phyloP scores from a whole-genome alignment of 2,329 filamentous ascomycete genomes.

The Sporothrix globosa region DNA sequence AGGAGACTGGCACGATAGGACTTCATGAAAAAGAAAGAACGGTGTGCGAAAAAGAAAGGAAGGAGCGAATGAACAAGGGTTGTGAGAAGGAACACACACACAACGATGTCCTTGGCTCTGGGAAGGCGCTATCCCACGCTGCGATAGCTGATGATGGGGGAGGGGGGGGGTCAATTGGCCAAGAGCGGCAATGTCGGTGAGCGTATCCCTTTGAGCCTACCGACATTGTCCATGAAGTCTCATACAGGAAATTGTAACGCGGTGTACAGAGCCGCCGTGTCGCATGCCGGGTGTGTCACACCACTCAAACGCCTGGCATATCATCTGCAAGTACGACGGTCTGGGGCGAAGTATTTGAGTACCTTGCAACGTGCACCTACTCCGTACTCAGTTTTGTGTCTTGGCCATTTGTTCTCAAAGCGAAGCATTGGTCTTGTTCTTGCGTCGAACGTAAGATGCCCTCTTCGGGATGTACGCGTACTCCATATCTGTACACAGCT shows the following conservation, averaged over 20 bases:
- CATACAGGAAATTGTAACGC: neutral
- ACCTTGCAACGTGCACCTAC: neutral
- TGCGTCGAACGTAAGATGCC: too few species aligned
- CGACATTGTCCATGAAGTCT: neutral
- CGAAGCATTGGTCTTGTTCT: too few species aligned
- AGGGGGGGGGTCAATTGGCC: neutral
- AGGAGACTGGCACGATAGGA: neutral
- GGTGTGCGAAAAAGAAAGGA: constrained; percentile 21
- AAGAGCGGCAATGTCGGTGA: constrained; percentile 14
- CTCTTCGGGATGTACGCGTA: too few species aligned
- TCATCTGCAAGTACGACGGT: neutral
- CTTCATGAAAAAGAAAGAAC: constrained; percentile 2
- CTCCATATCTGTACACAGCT: neutral
- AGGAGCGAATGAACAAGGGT: constrained; percentile 11
- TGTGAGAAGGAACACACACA: neutral
- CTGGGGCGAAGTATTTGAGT: neutral
- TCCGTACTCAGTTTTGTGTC: too few species aligned
- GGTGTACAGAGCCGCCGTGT: neutral
- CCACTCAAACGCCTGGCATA: neutral
- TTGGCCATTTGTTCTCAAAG: too few species aligned
- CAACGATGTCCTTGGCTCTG: neutral
- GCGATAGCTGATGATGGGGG: neutral
- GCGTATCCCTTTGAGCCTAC: neutral
- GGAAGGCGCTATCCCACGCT: constrained; percentile 22
- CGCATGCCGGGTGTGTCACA: neutral